Evolutionary conservation across 139 green algal genomes (phyloP), one percentile per base, ranked within the genome.

Genomic region (Auxenochlorella pyrenoidosa): DNA sequence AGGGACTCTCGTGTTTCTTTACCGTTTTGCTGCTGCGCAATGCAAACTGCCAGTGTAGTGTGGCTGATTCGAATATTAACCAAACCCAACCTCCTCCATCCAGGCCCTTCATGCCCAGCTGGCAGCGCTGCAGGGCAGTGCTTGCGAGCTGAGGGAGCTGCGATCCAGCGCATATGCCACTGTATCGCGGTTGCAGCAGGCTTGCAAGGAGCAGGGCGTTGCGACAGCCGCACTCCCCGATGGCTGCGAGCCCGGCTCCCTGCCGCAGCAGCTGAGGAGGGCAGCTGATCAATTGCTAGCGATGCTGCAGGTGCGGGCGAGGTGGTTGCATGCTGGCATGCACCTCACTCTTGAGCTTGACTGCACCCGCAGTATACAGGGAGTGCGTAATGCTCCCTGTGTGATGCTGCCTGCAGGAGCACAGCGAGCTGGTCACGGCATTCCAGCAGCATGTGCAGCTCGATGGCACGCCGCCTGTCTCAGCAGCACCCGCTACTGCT

Each of bases 361-460:
- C 5, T 28, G 40, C 70, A 22, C 47, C 59, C n/a, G 40, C 5
- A 34, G 51, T 4, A n/a, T 4, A 72, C 19, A n/a, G 2, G 15
- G 12, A 4, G 26, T 15, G 24, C 65, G 1, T 72, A 13, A 36
- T 34, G 18, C 5, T 72, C 65, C 15, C 2, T n/a, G 65, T 34
- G 30, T 72, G 5, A 15, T 22, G 24, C 65, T n/a, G 76, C 73
- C 40, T 82, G 76, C 79, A 75, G 59, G 79, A 84, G 38, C 79
- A 84, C 22, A 18, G n/a, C 38, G 79, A 84, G 59, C 40, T 84
- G 24, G 28, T 73, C 26, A 40, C 79, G 41, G 58, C 79, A 21
- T 73, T 84, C 32, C 79, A 73, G 54, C 58, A 73, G 63, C 70
- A 82, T 3, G 43, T 91, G 70, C 89, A 93, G 88, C 90, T 91